Percentiles rank a stretch among this genome's conserved stretches.
These are phyloP conservation scores for Juncus inflexus DNA, from an alignment of 176 grass and related monocot species.

Conservation along the genomic window DNA sequence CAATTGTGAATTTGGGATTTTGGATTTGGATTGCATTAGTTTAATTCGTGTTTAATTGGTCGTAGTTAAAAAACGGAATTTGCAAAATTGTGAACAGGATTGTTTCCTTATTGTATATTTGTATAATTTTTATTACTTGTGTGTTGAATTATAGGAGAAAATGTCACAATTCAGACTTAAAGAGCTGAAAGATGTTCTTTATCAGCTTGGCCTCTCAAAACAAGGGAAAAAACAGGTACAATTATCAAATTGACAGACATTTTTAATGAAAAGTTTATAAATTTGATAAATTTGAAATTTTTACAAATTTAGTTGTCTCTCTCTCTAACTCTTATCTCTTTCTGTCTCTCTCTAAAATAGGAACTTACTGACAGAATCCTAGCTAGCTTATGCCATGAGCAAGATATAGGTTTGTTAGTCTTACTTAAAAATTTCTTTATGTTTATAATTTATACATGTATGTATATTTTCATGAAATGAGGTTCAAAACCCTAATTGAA, in stretches of 20 bases:
- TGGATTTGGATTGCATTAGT: background rate
- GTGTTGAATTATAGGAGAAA: conserved; percentile 40
- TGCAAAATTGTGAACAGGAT: background rate
- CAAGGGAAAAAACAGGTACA: conserved; percentile 87
- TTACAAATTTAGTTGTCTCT: background rate
- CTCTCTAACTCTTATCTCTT: conserved; percentile 3
- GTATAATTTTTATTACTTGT: background rate
- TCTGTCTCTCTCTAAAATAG: conserved; percentile 37
- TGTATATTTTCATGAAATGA: too few relatives aligned
- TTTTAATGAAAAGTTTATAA: background rate
- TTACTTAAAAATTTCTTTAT: conserved; percentile 8
- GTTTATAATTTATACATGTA: too few relatives aligned
- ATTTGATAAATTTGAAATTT: conserved; percentile 13
- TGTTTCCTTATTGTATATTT: background rate
- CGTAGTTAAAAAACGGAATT: too few relatives aligned
- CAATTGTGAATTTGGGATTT: background rate
- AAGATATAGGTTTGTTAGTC: conserved; percentile 39
- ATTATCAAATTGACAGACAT: conserved; percentile 8
- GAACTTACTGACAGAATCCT: conserved; percentile 58
- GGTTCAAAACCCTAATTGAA: too few relatives aligned
- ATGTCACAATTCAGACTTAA: conserved; percentile 64
- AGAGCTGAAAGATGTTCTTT: conserved; percentile 84
- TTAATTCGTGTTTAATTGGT: background rate
- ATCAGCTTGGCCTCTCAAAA: conserved; percentile 63
- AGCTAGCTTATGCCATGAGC: conserved; percentile 41